These are phyloP conservation scores for carrot (Daucus carota) DNA, from an alignment of 129 eudicot genomes.

Conservation along the genomic window DNA sequence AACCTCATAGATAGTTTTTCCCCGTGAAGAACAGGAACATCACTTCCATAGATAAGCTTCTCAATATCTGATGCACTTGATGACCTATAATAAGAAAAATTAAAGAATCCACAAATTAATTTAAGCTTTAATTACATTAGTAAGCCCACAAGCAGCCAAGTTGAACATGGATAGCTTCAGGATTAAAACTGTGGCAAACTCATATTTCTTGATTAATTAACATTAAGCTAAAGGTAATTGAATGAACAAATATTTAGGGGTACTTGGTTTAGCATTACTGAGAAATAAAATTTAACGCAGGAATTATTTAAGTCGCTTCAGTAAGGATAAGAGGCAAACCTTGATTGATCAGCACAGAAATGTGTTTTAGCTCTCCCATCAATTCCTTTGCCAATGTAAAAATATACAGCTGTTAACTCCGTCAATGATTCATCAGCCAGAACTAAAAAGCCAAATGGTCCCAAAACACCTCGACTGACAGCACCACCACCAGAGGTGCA, in stretches of 20 bases:
- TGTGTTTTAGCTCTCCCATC: conserved; percentile 48
- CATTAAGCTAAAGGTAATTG: not conserved
- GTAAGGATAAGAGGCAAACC: conserved; percentile 22
- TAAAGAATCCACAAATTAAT: not conserved
- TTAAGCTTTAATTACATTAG: not conserved
- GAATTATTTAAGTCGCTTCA: not conserved
- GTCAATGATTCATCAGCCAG: conserved; percentile 57
- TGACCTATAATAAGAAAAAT: conserved; percentile 40
- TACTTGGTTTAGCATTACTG: not conserved
- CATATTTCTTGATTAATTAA: not conserved
- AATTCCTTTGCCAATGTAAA: conserved; percentile 53
- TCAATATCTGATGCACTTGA: conserved; percentile 62
- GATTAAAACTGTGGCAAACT: not conserved
- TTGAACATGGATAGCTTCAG: not conserved
- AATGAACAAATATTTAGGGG: not conserved
- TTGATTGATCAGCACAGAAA: conserved; percentile 70
- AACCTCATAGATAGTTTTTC: conserved; percentile 58
- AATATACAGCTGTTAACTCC: conserved; percentile 73
- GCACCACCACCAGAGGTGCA: conserved; percentile 69
- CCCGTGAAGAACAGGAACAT: conserved; percentile 62
- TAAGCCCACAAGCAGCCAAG: not conserved
- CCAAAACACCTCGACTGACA: conserved; percentile 50
- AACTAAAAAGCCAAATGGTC: conserved; percentile 83
- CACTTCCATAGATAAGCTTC: conserved; percentile 58
- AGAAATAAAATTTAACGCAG: not conserved